phyloP scores from a whole-genome alignment of 352 stramenopile genomes.

The Phytophthora sojae region DNA sequence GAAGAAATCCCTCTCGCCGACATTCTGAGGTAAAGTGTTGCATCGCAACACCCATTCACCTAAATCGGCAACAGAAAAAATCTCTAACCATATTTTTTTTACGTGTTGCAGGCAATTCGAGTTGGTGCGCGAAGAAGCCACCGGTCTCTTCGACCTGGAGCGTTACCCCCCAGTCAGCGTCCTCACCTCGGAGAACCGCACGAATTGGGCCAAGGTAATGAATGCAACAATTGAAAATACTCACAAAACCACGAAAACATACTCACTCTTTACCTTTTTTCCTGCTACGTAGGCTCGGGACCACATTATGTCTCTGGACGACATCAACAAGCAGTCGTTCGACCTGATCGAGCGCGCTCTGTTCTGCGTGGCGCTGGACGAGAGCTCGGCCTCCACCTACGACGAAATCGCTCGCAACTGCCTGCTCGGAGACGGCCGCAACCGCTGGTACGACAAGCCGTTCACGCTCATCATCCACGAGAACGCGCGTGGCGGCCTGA shows the following conservation, averaged over 20 bases:
- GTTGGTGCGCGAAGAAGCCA: conserved; percentile 85
- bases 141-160: conserved; percentile 85
- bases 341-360: conserved; percentile 94
- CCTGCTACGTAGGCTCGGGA: conserved; percentile 61
- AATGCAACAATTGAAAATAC: neutral
- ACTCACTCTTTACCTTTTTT: neutral
- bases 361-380: conserved; percentile 94
- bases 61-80: neutral
- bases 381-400: conserved; percentile 82
- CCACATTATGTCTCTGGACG: conserved; percentile 86
- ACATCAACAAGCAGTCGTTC: conserved; percentile 91
- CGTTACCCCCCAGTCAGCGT: conserved; percentile 92
- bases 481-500: conserved; percentile 95
- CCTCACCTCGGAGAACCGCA: conserved; percentile 95
- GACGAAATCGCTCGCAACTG: conserved; percentile 90
- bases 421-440: conserved; percentile 90
- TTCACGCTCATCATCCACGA: conserved; percentile 97
- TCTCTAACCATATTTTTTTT: neutral
- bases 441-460: conserved; percentile 99
- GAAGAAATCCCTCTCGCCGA: conserved; percentile 78
- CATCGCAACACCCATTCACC: neutral
- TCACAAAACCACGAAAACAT: conserved; percentile 1
- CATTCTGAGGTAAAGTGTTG: conserved; percentile 58
- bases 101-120: conserved; percentile 73
- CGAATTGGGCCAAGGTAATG: conserved; percentile 93